Evolutionary conservation across 2,329 filamentous ascomycete genomes (phyloP), one percentile per base, ranked within the genome.

Genomic region (Endoconidiophora laricicola): DNA sequence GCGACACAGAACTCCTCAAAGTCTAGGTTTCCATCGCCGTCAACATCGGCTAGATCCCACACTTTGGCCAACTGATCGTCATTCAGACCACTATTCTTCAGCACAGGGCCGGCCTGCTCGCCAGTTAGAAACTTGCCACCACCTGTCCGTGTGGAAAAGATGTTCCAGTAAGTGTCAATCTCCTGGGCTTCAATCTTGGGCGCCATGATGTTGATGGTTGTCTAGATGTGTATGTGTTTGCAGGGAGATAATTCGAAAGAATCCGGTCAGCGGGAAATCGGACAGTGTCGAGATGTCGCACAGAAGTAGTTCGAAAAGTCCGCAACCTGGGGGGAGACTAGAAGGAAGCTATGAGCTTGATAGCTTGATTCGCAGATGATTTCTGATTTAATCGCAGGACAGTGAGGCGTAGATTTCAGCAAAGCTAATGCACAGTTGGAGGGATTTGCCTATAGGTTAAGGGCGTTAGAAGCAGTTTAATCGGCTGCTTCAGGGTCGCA

Each of bases 1-100:
- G 88, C 91, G 52, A 98, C 91, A 65, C 91, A 98, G 65, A 98
- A 98, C 72, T 98, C 91, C 69, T 98, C 91, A 69, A 98, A 98
- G 67, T 98, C 91, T 49, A 98, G 73, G 66, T 93, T 93, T 55
- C 91, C 91, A 69, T 98, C 91, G 59, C 88, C 88, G 66, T 98
- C 91, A 54, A 98, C 86, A 63, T 98, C 91, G 52, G 91, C 86
- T 55, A 98, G 74, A 61, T 98, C 91, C 91, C 91, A 98, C 55
- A 98, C 86, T 59, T 81, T 78, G 69, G 96, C 91, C n/a, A 98
- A 80, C 68, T 98, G 90, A 60, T 74, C 73, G 60, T 79, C 75
- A 50, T 72, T 71, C 55, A 79, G 64, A 10, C 75, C 75, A 56
- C 74, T 78, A 66, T 79, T 78, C 65, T 79, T 79, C 48, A 79